phyloP scores from a whole-genome alignment of 306 rosid species.

The Biancaea sappan region DNA sequence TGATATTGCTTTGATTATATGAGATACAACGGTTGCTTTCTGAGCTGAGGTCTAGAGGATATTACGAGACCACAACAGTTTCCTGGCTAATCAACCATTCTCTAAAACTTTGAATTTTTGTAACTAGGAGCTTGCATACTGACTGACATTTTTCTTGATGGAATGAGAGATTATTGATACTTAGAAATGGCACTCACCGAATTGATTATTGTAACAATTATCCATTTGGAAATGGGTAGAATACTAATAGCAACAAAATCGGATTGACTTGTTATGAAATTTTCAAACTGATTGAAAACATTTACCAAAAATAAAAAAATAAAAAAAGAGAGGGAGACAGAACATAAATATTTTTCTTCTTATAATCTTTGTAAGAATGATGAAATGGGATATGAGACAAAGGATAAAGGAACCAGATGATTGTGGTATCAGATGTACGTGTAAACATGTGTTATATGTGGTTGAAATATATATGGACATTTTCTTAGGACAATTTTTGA shows the following conservation, averaged over 20 bases:
- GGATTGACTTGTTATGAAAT: not conserved
- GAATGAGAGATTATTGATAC: not conserved
- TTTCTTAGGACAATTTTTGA: not conserved
- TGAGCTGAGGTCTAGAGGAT: not conserved
- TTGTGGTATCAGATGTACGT: not conserved
- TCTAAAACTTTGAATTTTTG: not conserved
- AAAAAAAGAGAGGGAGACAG: not conserved
- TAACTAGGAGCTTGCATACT: not conserved
- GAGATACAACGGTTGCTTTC: not conserved
- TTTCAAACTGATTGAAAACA: no score
- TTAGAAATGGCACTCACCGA: not conserved
- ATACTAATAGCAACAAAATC: not conserved
- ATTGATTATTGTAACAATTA: not conserved
- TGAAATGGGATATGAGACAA: not conserved
- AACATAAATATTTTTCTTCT: not conserved
- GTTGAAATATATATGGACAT: slow-evolving; percentile 1
- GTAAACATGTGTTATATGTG: not conserved
- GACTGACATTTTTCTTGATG: not conserved
- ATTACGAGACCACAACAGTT: not conserved
- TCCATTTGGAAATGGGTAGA: not conserved
- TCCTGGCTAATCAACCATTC: not conserved
- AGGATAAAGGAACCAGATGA: not conserved
- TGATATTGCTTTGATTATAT: not conserved
- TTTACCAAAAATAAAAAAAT: no score
- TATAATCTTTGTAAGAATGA: not conserved